Evolutionary conservation across 2,329 filamentous ascomycete species (phyloP), one percentile per base, ranked within the genome.

Genomic region (Xylogone sp.): DNA sequence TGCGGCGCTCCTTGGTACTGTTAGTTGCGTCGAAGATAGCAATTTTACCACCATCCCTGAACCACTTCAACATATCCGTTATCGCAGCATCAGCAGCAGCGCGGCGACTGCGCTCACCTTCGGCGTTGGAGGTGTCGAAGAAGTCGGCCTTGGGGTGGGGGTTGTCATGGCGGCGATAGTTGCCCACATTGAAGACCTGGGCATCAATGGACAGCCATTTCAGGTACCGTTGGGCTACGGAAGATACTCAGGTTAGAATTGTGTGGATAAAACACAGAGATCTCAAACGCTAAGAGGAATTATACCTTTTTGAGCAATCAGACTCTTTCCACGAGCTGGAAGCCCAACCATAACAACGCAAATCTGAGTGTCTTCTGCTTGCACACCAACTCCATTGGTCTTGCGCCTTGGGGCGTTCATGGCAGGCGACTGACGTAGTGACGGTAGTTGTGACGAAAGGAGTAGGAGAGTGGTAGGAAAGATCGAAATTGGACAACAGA

Each of bases 341-440:
- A 99, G 79, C 60, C 94, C 94, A 54, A 99, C 94, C 94, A 99
- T 97, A 64, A 99, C 91, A 58, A 99, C 92, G 71, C 93, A 97
- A 75, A 99, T 95, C 70, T 89, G 90, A 55, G 90, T 93, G 71
- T 97, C 91, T 77, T 97, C 93, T 63, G 88, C 89, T 89, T 96
- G 87, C 59, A 92, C 81, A 65, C 86, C 87, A 63, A 82, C 74
- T 60, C 87, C 84, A 69, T 85, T 85, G 76, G 77, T 62, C 51
- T 57, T 65, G 34, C 34, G 34, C 34, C n/a, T 39, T 27, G 24
- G 24, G 1, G 74, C 71, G 5, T 76, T 76, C 0, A 69, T 59
- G 1, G 73, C 65, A 57, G 79, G 78, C 19, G 72, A 65, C 34
- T 61, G 54, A 62, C 70, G 62, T 74, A 79, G 57, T 78, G 75